Conservation (phyloP, 805 yeast species). For the Saccharomycopsis guyanensis region DNA sequence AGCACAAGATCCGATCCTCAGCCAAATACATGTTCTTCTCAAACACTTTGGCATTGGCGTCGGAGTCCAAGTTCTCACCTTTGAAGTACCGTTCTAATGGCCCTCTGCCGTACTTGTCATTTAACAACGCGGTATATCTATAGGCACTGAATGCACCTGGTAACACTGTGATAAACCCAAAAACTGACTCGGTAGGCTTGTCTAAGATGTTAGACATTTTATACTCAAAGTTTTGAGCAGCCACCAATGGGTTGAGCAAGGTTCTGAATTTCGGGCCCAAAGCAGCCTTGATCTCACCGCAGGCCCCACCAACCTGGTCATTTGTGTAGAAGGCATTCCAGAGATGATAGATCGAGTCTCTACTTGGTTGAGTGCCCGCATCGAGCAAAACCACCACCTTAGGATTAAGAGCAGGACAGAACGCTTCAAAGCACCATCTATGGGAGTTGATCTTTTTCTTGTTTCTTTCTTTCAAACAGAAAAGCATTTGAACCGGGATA, state of each 20-base stretch:
- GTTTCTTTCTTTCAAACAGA: conserved; percentile 85
- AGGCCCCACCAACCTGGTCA: conserved; percentile 89
- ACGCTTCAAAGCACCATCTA: conserved; percentile 94
- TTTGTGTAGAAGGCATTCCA: conserved; percentile 79
- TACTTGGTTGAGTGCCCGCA: conserved; percentile 90
- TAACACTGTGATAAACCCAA: conserved; percentile 89
- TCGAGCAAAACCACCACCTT: conserved; percentile 77
- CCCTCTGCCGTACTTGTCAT: conserved; percentile 61
- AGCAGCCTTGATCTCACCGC: conserved; percentile 92
- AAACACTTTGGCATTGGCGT: conserved; percentile 69
- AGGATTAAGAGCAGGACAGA: conserved; percentile 76
- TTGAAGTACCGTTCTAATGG: conserved; percentile 87
- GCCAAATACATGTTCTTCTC: conserved; percentile 96
- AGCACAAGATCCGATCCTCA: conserved; percentile 92
- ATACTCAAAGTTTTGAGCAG: conserved; percentile 95
- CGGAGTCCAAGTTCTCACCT: conserved; percentile 75
- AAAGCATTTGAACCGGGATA: conserved; percentile 80
- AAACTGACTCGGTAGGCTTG: conserved; percentile 90
- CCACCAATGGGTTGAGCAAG: conserved; percentile 78
- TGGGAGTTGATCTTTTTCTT: conserved; percentile 90
- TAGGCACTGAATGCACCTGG: conserved; percentile 98
- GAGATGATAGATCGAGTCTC: conserved; percentile 74
- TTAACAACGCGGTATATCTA: conserved; percentile 69
- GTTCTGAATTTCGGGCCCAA: conserved; percentile 53
- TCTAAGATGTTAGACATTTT: conserved; percentile 92